Conservation (phyloP, 2,329 filamentous ascomycete species). For the Leptographium procerum region DNA sequence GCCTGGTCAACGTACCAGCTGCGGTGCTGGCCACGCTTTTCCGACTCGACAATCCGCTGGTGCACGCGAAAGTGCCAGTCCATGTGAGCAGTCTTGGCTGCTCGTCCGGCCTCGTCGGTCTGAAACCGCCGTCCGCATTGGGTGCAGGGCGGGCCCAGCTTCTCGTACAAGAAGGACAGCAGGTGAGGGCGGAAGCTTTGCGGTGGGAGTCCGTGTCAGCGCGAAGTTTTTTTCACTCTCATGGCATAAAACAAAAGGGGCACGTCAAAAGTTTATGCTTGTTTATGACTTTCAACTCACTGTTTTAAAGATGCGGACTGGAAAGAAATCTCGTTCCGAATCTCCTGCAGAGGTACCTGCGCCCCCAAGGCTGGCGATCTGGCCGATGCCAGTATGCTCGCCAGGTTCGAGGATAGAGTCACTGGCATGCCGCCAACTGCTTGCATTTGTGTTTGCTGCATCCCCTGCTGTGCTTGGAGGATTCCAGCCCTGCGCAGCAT, state of each 20-base stretch:
- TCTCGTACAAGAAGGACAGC: slow-evolving; percentile 51
- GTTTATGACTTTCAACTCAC: slow-evolving; percentile 32
- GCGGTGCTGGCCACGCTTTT: slow-evolving; percentile 76
- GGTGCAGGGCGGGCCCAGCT: slow-evolving; percentile 74
- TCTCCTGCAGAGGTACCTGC: slow-evolving; percentile 12
- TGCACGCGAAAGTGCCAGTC: slow-evolving; percentile 98
- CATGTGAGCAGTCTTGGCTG: slow-evolving; percentile 82
- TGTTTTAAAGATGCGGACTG: slow-evolving; percentile 61
- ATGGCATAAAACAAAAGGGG: too few species aligned
- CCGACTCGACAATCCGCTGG: slow-evolving; percentile 73
- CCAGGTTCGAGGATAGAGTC: slow-evolving; percentile 14
- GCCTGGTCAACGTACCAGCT: slow-evolving; percentile 91
- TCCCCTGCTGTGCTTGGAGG: slow-evolving; percentile 26
- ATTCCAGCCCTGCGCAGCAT: slow-evolving; percentile 59
- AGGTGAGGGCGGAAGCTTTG: slow-evolving; percentile 61
- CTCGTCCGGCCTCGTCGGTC: slow-evolving; percentile 63
- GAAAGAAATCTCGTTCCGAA: slow-evolving; percentile 42
- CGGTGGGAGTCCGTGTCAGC: not conserved
- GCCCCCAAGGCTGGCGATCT: slow-evolving; percentile 8
- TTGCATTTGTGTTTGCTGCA: slow-evolving; percentile 8
- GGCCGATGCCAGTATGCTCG: slow-evolving; percentile 15
- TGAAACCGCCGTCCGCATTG: slow-evolving; percentile 85
- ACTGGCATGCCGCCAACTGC: slow-evolving; percentile 20
- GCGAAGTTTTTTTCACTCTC: not conserved
- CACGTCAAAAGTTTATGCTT: not conserved